A percentile compares a stretch with the other conserved stretches of the same genome.
Evolutionary conservation across 83 land plant genomes (phyloP).

Genomic region (Thuja plicata): DNA sequence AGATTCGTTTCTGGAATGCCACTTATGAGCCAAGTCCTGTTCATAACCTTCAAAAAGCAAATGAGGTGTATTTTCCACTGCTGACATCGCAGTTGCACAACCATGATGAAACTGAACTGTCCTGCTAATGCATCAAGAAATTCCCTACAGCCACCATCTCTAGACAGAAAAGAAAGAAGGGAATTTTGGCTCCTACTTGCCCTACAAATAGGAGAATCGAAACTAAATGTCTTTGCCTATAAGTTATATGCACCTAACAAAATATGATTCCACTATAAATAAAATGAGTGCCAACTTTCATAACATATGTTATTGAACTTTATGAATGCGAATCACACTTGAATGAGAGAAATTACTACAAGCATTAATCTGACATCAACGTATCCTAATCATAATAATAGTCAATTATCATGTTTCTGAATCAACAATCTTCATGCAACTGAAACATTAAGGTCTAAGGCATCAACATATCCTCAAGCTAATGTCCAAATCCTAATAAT

Average conservation of each 20-base stretch:
- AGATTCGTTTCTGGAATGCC: not conserved
- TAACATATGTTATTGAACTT: not conserved
- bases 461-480: not conserved
- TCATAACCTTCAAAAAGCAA: not conserved
- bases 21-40: not conserved
- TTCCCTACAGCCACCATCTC: not conserved
- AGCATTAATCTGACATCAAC: not conserved
- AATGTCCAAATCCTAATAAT: not conserved
- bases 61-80: not conserved
- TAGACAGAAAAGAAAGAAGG: not conserved
- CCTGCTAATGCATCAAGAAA: not conserved
- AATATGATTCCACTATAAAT: not conserved
- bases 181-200: not conserved
- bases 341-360: not conserved
- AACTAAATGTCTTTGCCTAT: not conserved
- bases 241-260: not conserved
- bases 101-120: not conserved
- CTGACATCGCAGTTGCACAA: not conserved
- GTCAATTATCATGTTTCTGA: not conserved
- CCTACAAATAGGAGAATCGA: not conserved
- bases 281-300: not conserved
- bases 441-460: not conserved
- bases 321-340: not conserved
- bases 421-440: not conserved
- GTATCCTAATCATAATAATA: not conserved